phyloP scores from a whole-genome alignment of 805 yeast species.

The Myxozyma sirexii region DNA sequence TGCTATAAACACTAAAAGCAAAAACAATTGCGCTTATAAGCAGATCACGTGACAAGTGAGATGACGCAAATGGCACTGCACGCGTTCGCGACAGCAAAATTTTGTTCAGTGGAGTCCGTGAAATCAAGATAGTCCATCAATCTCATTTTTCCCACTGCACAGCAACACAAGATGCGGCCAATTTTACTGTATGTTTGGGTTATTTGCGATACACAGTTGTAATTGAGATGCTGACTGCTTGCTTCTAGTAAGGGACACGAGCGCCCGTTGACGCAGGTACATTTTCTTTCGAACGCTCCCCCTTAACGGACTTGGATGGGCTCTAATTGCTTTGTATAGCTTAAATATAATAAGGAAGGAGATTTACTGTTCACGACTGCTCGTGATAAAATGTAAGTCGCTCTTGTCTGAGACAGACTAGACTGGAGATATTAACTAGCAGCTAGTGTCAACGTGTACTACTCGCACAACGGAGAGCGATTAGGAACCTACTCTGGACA shows the following conservation, averaged over 20 bases:
- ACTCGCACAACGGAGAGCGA: conserved; percentile 92
- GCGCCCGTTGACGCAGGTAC: conserved; percentile 85
- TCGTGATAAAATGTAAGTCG: conserved; percentile 67
- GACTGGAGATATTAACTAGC: neutral
- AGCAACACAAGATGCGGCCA: conserved; percentile 7
- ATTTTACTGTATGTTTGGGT: conserved; percentile 18
- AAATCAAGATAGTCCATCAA: neutral
- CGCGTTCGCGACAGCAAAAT: conserved; percentile 1
- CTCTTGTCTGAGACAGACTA: neutral
- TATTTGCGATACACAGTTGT: neutral
- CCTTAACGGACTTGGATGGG: neutral
- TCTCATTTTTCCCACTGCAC: neutral
- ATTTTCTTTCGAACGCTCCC: neutral
- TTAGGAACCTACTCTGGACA: conserved; percentile 90
- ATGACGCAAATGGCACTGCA: neutral
- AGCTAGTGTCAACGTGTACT: conserved; percentile 63
- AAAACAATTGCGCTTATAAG: too few relatives aligned
- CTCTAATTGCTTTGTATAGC: conserved; percentile 41
- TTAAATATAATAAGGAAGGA: conserved; percentile 93
- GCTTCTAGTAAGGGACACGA: conserved; percentile 76
- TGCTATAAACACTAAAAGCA: too few relatives aligned
- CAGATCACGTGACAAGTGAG: too few relatives aligned
- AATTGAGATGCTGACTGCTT: neutral
- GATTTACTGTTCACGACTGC: conserved; percentile 90
- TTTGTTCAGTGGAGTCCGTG: neutral